A percentile compares a stretch with the other conserved stretches of the same genome.
Conservation (phyloP, 2,329 filamentous ascomycete species). For the Plectosphaerella cucumerina region DNA sequence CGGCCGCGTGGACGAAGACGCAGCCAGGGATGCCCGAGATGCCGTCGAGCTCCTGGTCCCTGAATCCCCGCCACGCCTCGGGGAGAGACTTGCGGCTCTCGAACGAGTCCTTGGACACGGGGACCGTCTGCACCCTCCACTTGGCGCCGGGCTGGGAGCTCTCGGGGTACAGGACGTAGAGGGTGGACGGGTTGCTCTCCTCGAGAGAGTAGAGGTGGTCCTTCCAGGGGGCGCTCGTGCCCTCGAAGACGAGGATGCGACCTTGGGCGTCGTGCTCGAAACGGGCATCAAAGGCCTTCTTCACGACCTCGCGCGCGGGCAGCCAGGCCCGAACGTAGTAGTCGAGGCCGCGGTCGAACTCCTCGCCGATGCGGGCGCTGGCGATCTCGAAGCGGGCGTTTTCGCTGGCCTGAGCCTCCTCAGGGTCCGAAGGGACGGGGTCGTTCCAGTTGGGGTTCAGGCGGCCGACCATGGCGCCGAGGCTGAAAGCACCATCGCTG, state of each 20-base stretch:
- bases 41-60: constrained; percentile 78
- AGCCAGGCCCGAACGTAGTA: constrained; percentile 77
- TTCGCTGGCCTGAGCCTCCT: constrained; percentile 66
- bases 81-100: constrained; percentile 88
- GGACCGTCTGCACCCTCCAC: constrained; percentile 94
- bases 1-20: constrained; percentile 90
- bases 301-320: constrained; percentile 77
- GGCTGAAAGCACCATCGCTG: constrained; percentile 74
- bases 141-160: constrained; percentile 69
- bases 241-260: constrained; percentile 74
- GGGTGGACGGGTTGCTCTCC: constrained; percentile 52
- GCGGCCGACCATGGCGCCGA: constrained; percentile 78
- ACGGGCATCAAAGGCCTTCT: constrained; percentile 68
- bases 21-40: constrained; percentile 66
- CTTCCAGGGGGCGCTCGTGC: constrained; percentile 85
- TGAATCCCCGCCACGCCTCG: constrained; percentile 85
- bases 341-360: constrained; percentile 77
- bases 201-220: constrained; percentile 93
- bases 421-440: constrained; percentile 44
- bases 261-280: constrained; percentile 66
- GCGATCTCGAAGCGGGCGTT: constrained; percentile 76
- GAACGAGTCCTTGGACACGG: constrained; percentile 79
- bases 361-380: constrained; percentile 79
- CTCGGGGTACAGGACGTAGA: constrained; percentile 92
- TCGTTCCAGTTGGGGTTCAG: constrained; percentile 83